Evolutionary conservation across 176 grass and related monocot species (phyloP).

Genomic region (Eragrostis nindensis): DNA sequence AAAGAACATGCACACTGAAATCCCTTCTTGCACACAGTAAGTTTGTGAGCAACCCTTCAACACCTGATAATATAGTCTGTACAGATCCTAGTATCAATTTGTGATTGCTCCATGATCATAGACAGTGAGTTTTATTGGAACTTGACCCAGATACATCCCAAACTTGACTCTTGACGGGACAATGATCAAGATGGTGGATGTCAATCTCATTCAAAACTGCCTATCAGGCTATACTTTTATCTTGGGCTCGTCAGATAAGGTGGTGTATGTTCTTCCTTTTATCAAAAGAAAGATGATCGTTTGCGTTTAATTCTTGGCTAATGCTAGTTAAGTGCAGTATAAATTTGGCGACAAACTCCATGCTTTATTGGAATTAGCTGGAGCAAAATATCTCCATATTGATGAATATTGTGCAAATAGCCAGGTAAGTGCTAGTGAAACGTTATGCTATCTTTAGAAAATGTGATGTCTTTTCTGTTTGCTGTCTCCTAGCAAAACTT

Average conservation of each 20-base stretch:
- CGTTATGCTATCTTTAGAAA: slow-evolving; percentile 7
- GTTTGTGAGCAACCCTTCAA: slow-evolving; percentile 34
- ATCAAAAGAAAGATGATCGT: slow-evolving; percentile 3
- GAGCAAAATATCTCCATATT: slow-evolving; percentile 71
- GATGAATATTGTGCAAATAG: slow-evolving; percentile 83
- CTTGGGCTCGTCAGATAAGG: slow-evolving; percentile 71
- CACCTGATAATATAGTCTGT: slow-evolving; percentile 24
- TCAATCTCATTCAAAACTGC: slow-evolving; percentile 59
- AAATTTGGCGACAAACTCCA: slow-evolving; percentile 83
- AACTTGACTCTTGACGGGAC: slow-evolving; percentile 65
- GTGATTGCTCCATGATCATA: slow-evolving; percentile 25
- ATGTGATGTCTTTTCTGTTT: slow-evolving; percentile 6
- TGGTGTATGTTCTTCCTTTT: slow-evolving; percentile 37
- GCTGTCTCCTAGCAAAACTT: neutral
- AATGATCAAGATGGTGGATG: slow-evolving; percentile 69
- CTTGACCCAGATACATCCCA: slow-evolving; percentile 73
- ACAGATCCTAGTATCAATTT: slow-evolving; percentile 30
- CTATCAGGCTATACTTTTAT: slow-evolving; percentile 79
- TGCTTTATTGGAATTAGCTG: slow-evolving; percentile 62
- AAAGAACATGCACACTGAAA: slow-evolving; percentile 69
- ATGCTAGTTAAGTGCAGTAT: slow-evolving; percentile 63
- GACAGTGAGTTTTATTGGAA: slow-evolving; percentile 33
- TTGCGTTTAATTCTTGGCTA: slow-evolving; percentile 1
- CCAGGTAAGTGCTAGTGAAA: slow-evolving; percentile 59
- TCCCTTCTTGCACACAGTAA: slow-evolving; percentile 83